Base-by-base conservation (phyloP, 2,329 filamentous ascomycete species). In the Alternaria tenuissima region DNA sequence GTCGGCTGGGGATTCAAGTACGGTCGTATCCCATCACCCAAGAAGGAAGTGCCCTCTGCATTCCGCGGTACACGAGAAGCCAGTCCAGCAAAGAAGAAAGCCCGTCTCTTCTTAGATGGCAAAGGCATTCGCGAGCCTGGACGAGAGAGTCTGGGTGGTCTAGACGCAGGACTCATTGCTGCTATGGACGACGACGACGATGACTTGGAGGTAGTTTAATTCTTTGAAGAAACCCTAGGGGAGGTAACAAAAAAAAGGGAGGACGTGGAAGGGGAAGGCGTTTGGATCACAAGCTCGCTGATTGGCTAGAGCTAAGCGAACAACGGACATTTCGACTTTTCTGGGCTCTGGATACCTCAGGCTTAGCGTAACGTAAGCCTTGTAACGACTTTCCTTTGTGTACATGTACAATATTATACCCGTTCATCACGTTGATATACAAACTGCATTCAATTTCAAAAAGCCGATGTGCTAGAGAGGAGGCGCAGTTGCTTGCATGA, bases 71-170 rank as follows among this genome's bases (percentile, higher is more conserved):
- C 74, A 12, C 57, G 71, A 63, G 67, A 72, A 62, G 55, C 68
- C 1, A 81, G 78, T 63, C 73, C 82, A 58, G 75, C 71, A 39
- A 83, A 83, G 77, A 84, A 84, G 71, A 80, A 76, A 61, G 82
- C 82, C n/a, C 71, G 82, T 20, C 79, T 84, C 14, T 69, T 81
- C 46, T 68, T 84, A n/a, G 78, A 76, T 7, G 79, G 80, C 39
- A 84, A 83, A 64, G 83, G 83, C 5, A 81, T 84, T 42, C 73
- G 82, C 30, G 80, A 82, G 68, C 83, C 83, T 1, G 83, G 83
- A 4, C 65, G 83, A 43, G 83, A 84, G 48, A 83, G 81, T 63
- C 63, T 80, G 55, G 74, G 79, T 32, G 71, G 67, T 6, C 51
- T 76, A 43, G 74, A 78, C 36, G 67, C 77, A 18, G 76, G 76